phyloP scores from a whole-genome alignment of 2,329 filamentous ascomycete species.

The Claviceps sp. region DNA sequence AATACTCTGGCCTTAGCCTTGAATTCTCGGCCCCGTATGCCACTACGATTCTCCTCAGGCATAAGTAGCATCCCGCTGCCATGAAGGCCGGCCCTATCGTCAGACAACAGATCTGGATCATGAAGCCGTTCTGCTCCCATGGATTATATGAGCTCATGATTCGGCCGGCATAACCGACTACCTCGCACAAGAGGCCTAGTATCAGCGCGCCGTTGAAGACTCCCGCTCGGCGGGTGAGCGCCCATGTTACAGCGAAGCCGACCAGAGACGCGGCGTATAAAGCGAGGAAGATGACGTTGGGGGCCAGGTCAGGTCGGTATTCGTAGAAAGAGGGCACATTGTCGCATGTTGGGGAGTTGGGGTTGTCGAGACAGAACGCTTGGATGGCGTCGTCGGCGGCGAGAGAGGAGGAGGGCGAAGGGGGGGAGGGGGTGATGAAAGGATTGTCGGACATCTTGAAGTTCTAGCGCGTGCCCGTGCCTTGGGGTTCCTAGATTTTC shows the following conservation, averaged over 20 bases:
- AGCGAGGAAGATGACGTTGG: constrained; percentile 37
- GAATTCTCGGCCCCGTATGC: constrained; percentile 35
- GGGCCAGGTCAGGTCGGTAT: constrained; percentile 35
- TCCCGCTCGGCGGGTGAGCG: constrained; percentile 31
- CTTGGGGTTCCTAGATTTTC: too few relatives aligned
- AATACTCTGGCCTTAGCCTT: constrained; percentile 31
- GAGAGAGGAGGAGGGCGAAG: not conserved
- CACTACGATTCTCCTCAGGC: constrained; percentile 36
- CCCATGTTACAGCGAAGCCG: constrained; percentile 26
- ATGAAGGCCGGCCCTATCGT: constrained; percentile 54
- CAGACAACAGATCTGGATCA: constrained; percentile 47
- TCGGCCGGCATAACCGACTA: constrained; percentile 46
- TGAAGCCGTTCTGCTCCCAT: constrained; percentile 32
- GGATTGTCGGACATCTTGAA: not conserved
- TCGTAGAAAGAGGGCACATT: constrained; percentile 29
- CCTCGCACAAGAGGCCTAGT: constrained; percentile 39
- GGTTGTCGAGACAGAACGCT: constrained; percentile 17
- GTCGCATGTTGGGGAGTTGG: constrained; percentile 15
- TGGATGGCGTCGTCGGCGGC: not conserved
- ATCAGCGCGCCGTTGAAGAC: constrained; percentile 40
- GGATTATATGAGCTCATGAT: constrained; percentile 41
- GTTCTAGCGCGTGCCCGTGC: too few relatives aligned
- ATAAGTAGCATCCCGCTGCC: constrained; percentile 50
- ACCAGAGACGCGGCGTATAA: constrained; percentile 34
- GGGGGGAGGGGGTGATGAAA: not conserved